Conservation (phyloP, 2,329 filamentous ascomycete species). For the Phialophora macrospora region DNA sequence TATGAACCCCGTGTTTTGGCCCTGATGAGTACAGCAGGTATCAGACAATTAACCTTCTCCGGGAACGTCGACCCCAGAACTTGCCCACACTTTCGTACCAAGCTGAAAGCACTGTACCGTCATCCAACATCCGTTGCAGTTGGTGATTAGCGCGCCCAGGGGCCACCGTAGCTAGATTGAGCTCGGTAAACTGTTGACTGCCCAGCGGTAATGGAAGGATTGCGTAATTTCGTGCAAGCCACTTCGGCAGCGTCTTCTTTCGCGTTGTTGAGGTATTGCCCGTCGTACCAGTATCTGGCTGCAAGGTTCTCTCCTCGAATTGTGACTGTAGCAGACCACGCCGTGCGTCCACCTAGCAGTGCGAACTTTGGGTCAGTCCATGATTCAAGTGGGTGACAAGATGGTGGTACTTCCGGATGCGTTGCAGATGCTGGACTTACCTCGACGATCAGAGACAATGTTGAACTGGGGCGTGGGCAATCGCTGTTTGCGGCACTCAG, state of each 20-base stretch:
- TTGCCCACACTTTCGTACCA: conserved; percentile 3
- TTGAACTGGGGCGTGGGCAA: conserved; percentile 63
- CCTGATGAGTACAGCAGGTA: conserved; percentile 16
- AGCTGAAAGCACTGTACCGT: conserved; percentile 8
- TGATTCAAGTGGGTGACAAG: background rate
- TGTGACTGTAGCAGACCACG: conserved; percentile 83
- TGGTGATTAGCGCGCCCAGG: conserved; percentile 27
- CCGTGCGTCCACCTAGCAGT: conserved; percentile 77
- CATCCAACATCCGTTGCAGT: conserved; percentile 1
- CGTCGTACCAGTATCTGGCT: conserved; percentile 92
- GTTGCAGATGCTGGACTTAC: conserved; percentile 35
- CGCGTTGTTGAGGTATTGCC: conserved; percentile 83
- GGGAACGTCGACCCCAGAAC: conserved; percentile 7
- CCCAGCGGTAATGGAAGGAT: conserved; percentile 40
- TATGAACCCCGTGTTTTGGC: conserved; percentile 16
- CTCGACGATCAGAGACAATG: conserved; percentile 73
- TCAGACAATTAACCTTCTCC: conserved; percentile 16
- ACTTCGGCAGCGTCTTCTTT: conserved; percentile 90
- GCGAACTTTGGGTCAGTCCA: conserved; percentile 23
- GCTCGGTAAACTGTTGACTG: conserved; percentile 25
- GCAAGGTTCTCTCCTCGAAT: conserved; percentile 67
- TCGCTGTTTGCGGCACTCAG: conserved; percentile 36
- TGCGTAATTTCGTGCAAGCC: conserved; percentile 54
- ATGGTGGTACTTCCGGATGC: conserved; percentile 21
- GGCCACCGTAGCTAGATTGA: conserved; percentile 22